phyloP scores from a whole-genome alignment of 2,329 filamentous ascomycete species.

The Juglanconis juglandina region DNA sequence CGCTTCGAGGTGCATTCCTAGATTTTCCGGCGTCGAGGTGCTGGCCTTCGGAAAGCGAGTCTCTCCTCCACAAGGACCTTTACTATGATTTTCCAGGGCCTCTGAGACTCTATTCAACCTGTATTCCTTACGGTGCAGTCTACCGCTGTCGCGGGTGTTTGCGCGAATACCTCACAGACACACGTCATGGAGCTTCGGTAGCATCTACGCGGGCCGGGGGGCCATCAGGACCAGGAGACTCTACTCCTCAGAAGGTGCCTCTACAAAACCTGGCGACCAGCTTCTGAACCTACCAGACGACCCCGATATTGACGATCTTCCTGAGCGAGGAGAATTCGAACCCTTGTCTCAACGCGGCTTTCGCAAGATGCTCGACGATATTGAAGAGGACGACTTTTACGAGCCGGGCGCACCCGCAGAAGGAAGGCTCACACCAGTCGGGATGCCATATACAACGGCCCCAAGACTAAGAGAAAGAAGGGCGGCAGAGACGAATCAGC shows the following conservation, averaged over 20 bases:
- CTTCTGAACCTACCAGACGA: conserved; percentile 2
- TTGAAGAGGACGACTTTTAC: conserved; percentile 7
- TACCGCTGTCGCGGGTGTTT: conserved; percentile 41
- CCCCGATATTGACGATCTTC: conserved; percentile 6
- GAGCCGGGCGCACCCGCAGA: background rate
- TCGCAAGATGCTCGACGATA: conserved; percentile 10
- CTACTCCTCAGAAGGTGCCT: conserved; percentile 17
- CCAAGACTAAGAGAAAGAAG: background rate
- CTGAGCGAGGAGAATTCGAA: conserved; percentile 5
- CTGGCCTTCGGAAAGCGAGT: background rate
- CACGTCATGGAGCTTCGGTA: conserved; percentile 37
- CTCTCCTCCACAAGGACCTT: conserved; percentile 5
- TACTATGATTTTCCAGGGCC: conserved; percentile 25
- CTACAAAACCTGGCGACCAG: conserved; percentile 13
- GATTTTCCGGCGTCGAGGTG: background rate
- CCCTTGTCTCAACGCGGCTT: conserved; percentile 9
- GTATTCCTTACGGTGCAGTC: conserved; percentile 37
- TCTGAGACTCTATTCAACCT: conserved; percentile 36
- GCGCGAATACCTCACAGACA: conserved; percentile 38
- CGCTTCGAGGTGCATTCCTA: background rate
- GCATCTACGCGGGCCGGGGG: conserved; percentile 38
- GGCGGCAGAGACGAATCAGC: background rate
- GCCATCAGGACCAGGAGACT: conserved; percentile 26
- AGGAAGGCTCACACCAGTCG: conserved; percentile 1
- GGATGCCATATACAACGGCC: conserved; percentile 10